Base-by-base conservation (phyloP, 2,329 filamentous ascomycete species). In the Fusarium kyushuense region DNA sequence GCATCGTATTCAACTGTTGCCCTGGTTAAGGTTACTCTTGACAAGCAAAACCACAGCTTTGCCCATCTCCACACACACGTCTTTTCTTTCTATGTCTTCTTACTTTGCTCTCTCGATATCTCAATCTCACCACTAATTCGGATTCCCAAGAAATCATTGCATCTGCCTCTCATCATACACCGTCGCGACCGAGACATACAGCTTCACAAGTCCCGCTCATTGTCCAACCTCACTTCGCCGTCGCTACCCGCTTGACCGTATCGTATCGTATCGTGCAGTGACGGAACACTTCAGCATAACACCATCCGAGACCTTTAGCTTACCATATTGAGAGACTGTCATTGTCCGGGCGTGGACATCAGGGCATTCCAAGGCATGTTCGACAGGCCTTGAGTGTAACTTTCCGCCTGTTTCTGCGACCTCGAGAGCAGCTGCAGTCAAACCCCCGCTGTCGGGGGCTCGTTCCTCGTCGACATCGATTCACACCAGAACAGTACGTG, bases 401-500 rank as follows among this genome's bases (percentile, higher is more conserved):
- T 76, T 79, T 68, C 69, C 72, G 64, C 69, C 65, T 63, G 54
- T 65, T 73, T 56, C 65, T 73, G 71, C 71, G 66, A 65, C 67
- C 68, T 67, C 67, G 70, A 72, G 63, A 73, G 57, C 69, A 71
- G 47, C 63, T 57, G 65, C 58, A 69, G 52, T 56, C 54, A 62
- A 63, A 59, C 61, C 68, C 63, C 71, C 66, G 64, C 68, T 64
- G 73, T 71, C 72, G 69, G 73, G 73, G 70, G 68, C 70, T 51
- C 69, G 69, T 67, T 70, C 72, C 73, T 74, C 67, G 67, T 72
- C 54, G 59, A 75, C 56, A 72, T 70, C 69, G 46, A 59, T 59
- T 65, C 61, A 66, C 72, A 77, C 75, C 78, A 76, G 75, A 75
- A 77, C 76, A 78, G 81, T 83, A 79, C 72, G 78, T 80, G 72